phyloP scores from a whole-genome alignment of 1,139 yeast genomes.

The Pichia sp. region DNA sequence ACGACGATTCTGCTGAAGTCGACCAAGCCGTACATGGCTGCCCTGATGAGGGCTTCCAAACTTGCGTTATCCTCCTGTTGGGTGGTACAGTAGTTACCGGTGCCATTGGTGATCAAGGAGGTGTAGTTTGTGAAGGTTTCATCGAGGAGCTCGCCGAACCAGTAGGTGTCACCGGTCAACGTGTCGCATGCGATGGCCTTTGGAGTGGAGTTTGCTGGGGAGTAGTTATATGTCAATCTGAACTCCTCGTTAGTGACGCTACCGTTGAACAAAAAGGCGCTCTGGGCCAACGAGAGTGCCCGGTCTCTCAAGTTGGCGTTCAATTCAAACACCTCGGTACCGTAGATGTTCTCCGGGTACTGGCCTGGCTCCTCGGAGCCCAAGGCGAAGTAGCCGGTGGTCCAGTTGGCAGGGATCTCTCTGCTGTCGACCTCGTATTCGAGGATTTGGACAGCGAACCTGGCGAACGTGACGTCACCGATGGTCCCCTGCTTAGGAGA shows the following conservation, averaged over 20 bases:
- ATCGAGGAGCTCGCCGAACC: constrained; percentile 50
- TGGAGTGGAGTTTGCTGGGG: constrained; percentile 51
- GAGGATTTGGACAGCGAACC: constrained; percentile 59
- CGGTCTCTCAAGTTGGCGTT: constrained; percentile 57
- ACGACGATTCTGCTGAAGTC: constrained; percentile 56
- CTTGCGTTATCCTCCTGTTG: constrained; percentile 71
- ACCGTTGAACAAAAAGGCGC: constrained; percentile 45
- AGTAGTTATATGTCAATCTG: constrained; percentile 45
- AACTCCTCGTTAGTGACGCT: constrained; percentile 41
- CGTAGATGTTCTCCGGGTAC: constrained; percentile 56
- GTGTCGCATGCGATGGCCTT: constrained; percentile 53
- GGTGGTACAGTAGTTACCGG: constrained; percentile 57
- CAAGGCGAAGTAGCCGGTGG: constrained; percentile 56
- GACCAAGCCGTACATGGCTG: constrained; percentile 51
- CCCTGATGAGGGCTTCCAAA: constrained; percentile 55
- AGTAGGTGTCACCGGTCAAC: constrained; percentile 59
- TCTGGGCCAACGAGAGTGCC: constrained; percentile 50
- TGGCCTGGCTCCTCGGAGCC: constrained; percentile 49
- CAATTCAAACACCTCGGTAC: constrained; percentile 63
- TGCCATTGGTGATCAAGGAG: constrained; percentile 51
- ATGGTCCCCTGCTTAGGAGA: constrained; percentile 45
- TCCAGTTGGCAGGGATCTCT: constrained; percentile 51
- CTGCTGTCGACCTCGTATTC: constrained; percentile 55
- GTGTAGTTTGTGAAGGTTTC: constrained; percentile 50
- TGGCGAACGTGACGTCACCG: constrained; percentile 60